phyloP scores from a whole-genome alignment of 2,329 filamentous ascomycete species.

The Fusarium buharicum region DNA sequence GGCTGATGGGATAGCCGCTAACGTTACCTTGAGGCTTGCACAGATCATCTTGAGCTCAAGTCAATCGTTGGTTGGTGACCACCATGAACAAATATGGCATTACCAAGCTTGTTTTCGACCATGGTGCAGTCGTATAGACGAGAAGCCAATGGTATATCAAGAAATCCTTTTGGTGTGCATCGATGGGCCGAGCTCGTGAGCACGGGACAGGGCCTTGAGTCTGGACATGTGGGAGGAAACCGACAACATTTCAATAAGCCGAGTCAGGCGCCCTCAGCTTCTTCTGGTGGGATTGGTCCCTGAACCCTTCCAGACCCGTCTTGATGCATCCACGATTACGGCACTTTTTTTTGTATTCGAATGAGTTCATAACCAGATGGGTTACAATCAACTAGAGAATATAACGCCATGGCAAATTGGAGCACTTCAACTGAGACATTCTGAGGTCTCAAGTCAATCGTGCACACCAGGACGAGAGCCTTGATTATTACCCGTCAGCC shows the following conservation, averaged over 20 bases:
- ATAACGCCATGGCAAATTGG: conserved; percentile 37
- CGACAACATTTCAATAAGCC: conserved; percentile 35
- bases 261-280: conserved; percentile 43
- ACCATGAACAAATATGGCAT: conserved; percentile 19
- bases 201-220: conserved; percentile 30
- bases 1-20: conserved; percentile 12
- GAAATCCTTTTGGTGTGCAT: conserved; percentile 35
- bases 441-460: conserved; percentile 27
- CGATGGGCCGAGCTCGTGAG: conserved; percentile 36
- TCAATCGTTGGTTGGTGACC: conserved; percentile 11
- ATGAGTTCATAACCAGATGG: conserved; percentile 13
- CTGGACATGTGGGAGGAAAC: conserved; percentile 34
- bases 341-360: too few species aligned
- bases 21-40: conserved; percentile 25
- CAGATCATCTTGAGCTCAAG: conserved; percentile 26
- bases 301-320: conserved; percentile 35
- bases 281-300: conserved; percentile 40
- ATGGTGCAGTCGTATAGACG: conserved; percentile 27
- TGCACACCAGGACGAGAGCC: conserved; percentile 20
- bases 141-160: conserved; percentile 34
- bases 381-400: conserved; percentile 24
- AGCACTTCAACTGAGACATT: conserved; percentile 38
- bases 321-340: too few species aligned
- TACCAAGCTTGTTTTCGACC: background rate
- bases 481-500: conserved; percentile 4